Conservation (phyloP, 495 filamentous ascomycete species). For the Aspergillus heteromorphus region DNA sequence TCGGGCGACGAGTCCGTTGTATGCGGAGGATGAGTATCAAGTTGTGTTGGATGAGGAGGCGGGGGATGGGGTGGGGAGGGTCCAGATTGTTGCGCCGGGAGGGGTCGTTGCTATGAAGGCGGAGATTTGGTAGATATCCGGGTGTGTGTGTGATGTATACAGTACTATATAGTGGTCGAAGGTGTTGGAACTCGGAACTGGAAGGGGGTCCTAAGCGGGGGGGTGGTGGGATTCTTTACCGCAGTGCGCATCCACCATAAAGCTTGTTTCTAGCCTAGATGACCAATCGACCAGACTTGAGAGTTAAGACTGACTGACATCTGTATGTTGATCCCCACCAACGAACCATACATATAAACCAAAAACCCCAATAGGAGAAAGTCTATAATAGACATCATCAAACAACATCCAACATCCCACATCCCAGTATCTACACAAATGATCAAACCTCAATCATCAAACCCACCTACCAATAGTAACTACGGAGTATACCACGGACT, state of each 20-base stretch:
- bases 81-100: conserved; percentile 38
- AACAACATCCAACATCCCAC: no score
- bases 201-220: no score
- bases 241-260: no score
- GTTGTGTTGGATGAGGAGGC: conserved; percentile 37
- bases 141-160: neutral
- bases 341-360: no score
- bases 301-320: no score
- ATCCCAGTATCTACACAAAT: neutral
- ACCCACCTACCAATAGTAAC: neutral
- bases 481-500: neutral
- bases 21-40: conserved; percentile 49
- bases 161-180: neutral
- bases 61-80: conserved; percentile 19
- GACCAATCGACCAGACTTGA: no score
- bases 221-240: no score
- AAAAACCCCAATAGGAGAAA: no score
- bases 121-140: conserved; percentile 23
- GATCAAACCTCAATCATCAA: neutral
- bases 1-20: conserved; percentile 54
- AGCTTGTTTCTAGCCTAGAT: no score
- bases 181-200: neutral
- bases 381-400: no score
- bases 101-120: conserved; percentile 45
- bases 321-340: no score